Conservation (phyloP, 148 eudicot genomes). For the Limonium bicolor region DNA sequence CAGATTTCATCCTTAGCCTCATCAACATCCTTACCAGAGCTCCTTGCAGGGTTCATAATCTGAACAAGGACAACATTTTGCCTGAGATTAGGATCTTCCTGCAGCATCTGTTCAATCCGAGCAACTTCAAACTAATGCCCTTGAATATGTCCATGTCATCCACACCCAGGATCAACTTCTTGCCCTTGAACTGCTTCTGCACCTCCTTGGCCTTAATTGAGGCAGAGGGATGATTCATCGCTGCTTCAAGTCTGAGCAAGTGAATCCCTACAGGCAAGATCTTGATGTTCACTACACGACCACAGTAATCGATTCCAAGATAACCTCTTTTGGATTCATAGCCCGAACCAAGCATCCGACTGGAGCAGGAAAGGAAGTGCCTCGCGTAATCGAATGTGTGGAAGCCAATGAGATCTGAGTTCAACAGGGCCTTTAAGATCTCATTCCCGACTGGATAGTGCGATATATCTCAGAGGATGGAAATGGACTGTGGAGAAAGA, state of each 20-base stretch:
- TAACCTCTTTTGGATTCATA: conserved; percentile 57
- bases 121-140: conserved; percentile 55
- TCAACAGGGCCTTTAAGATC: conserved; percentile 43
- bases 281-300: conserved; percentile 52
- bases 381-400: conserved; percentile 75
- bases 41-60: conserved; percentile 65
- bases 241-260: conserved; percentile 38
- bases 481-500: conserved; percentile 63
- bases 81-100: conserved; percentile 13
- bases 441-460: conserved; percentile 55
- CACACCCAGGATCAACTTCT: conserved; percentile 42
- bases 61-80: conserved; percentile 47
- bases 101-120: conserved; percentile 48
- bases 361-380: conserved; percentile 60
- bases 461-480: conserved; percentile 70
- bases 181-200: conserved; percentile 34
- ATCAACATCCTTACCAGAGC: conserved; percentile 52
- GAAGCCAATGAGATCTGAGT: conserved; percentile 57
- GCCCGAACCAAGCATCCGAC: conserved; percentile 48
- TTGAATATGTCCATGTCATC: conserved; percentile 83
- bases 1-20: conserved; percentile 49
- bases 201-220: conserved; percentile 38
- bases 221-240: conserved; percentile 34
- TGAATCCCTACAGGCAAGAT: conserved; percentile 57
- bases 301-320: conserved; percentile 54